A percentile compares a stretch with the other conserved stretches of the same genome.
Evolutionary conservation across 1,284 basidiomycete species (phyloP).

Genomic region (Grifola frondosa): DNA sequence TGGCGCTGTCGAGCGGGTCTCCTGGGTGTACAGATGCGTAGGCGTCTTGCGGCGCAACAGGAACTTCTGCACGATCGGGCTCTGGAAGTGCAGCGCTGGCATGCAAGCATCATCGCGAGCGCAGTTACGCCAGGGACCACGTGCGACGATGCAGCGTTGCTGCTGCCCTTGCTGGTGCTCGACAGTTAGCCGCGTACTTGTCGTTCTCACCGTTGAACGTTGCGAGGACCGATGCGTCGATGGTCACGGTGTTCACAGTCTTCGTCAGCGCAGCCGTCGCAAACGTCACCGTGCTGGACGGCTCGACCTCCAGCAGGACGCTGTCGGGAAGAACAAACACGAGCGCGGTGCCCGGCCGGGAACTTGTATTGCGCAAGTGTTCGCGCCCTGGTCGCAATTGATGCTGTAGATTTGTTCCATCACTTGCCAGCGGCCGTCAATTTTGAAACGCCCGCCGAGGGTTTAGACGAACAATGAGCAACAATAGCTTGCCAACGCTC

Average conservation of each 20-base stretch:
- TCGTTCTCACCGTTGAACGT: conserved; percentile 51
- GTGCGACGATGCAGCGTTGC: conserved; percentile 12
- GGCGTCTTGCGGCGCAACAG: conserved; percentile 67
- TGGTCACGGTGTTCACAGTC: conserved; percentile 41
- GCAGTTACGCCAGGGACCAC: conserved; percentile 7
- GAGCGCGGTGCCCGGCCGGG: conserved; percentile 66
- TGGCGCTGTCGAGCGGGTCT: conserved; percentile 74
- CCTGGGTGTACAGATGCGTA: conserved; percentile 73
- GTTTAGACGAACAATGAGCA: too few species aligned
- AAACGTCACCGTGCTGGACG: conserved; percentile 46
- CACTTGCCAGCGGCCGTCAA: conserved; percentile 63
- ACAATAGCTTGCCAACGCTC: conserved; percentile 35
- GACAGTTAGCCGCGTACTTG: conserved; percentile 25
- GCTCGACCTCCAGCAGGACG: conserved; percentile 38
- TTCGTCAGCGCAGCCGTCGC: conserved; percentile 50
- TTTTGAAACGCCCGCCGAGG: conserved; percentile 57
- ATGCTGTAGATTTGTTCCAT: conserved; percentile 49
- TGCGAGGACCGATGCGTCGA: conserved; percentile 36
- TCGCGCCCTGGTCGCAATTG: conserved; percentile 46
- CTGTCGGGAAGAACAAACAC: conserved; percentile 59
- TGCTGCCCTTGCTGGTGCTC: conserved; percentile 47
- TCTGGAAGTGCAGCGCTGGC: conserved; percentile 93
- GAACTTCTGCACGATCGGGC: conserved; percentile 74
- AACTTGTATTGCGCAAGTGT: conserved; percentile 58
- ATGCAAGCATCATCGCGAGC: not conserved